These are phyloP conservation scores for Parascedosporium putredinis DNA, from an alignment of 2,329 filamentous ascomycete genomes.

Conservation along the genomic window DNA sequence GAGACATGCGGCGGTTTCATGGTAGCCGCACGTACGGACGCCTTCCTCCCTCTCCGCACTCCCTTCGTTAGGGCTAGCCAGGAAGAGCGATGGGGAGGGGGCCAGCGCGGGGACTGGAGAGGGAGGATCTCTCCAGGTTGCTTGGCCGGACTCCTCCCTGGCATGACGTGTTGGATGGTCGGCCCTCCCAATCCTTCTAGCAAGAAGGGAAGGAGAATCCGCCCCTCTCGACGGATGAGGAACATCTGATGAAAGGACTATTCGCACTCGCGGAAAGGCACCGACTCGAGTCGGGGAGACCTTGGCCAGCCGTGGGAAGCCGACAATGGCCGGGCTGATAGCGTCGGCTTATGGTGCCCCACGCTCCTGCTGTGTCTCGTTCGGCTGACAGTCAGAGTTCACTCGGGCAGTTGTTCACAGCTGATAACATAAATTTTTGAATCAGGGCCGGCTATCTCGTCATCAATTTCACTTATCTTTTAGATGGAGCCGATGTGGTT, in stretches of 20 bases:
- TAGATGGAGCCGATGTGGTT: background rate
- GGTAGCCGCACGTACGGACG: background rate
- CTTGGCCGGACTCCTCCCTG: background rate
- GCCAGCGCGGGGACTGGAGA: background rate
- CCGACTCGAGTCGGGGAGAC: background rate
- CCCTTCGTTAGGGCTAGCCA: background rate
- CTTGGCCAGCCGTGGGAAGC: conserved; percentile 27
- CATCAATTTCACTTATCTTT: background rate
- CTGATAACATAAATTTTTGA: conserved; percentile 4
- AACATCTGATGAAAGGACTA: conserved; percentile 1
- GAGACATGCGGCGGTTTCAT: background rate
- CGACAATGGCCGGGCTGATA: conserved; percentile 25
- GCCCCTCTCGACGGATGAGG: background rate
- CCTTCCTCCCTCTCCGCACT: background rate
- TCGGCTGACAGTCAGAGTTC: too few species aligned
- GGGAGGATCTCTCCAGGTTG: background rate
- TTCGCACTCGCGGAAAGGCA: conserved; percentile 2
- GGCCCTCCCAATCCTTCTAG: background rate
- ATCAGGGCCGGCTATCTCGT: background rate
- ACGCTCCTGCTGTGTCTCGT: too few species aligned
- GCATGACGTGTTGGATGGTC: background rate
- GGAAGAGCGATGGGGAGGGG: background rate
- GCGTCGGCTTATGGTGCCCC: conserved; percentile 3
- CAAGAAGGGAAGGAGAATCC: background rate
- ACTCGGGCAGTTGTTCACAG: conserved; percentile 2